A percentile compares a stretch with the other conserved stretches of the same genome.
phyloP scores from a whole-genome alignment of 306 rosid genomes.

The Cicer judaicum region DNA sequence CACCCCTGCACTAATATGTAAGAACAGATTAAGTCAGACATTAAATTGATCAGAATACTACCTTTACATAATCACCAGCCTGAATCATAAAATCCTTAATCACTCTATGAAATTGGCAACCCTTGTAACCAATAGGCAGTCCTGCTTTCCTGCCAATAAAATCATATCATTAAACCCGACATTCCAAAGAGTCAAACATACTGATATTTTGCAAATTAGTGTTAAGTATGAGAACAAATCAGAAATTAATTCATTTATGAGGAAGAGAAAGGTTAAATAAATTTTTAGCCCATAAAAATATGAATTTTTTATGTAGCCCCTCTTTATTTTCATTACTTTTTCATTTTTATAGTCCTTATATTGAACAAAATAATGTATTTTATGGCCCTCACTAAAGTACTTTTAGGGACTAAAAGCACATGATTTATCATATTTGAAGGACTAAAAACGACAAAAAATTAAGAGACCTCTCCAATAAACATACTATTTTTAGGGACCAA shows the following conservation, averaged over 20 bases:
- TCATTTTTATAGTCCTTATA: slow-evolving; percentile 1
- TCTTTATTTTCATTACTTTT: neutral
- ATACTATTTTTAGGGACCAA: neutral
- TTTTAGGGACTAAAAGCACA: neutral
- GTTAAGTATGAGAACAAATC: slow-evolving; percentile 5
- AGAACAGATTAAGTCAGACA: slow-evolving; percentile 21
- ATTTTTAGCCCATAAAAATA: neutral
- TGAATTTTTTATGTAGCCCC: neutral
- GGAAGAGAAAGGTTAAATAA: neutral
- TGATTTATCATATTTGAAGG: neutral
- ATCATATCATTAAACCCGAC: slow-evolving; percentile 18
- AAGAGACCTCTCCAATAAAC: neutral
- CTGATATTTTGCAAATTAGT: slow-evolving; percentile 13
- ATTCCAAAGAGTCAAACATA: slow-evolving; percentile 6
- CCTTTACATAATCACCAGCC: slow-evolving; percentile 96
- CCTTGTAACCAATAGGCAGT: slow-evolving; percentile 91
- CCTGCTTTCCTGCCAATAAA: slow-evolving; percentile 80
- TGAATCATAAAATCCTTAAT: slow-evolving; percentile 99
- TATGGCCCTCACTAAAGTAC: neutral
- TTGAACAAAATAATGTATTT: neutral
- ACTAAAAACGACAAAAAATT: neutral
- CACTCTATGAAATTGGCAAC: slow-evolving; percentile 94
- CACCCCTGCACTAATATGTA: slow-evolving; percentile 22
- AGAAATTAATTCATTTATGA: neutral
- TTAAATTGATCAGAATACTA: slow-evolving; percentile 16